phyloP scores from a whole-genome alignment of 2,329 filamentous ascomycete genomes.

The Clarireedia sp. region DNA sequence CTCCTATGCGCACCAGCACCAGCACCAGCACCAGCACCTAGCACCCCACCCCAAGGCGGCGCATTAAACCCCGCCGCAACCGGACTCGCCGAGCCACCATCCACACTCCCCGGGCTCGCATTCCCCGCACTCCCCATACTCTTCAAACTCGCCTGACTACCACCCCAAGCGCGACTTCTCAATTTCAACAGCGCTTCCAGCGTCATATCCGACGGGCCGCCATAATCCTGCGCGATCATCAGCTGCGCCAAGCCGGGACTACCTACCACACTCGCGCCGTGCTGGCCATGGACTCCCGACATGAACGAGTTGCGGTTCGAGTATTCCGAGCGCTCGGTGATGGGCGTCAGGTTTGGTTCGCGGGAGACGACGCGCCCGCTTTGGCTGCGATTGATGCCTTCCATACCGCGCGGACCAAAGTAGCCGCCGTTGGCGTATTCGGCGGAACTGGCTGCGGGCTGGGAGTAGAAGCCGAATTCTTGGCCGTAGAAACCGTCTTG shows the following conservation, averaged over 20 bases:
- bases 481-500: constrained; percentile 91
- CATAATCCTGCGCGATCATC: constrained; percentile 46
- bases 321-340: constrained; percentile 93
- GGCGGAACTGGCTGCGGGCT: constrained; percentile 36
- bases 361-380: constrained; percentile 68
- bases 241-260: constrained; percentile 74
- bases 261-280: constrained; percentile 36
- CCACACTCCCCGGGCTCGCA: constrained; percentile 13
- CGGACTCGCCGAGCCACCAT: constrained; percentile 22
- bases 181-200: constrained; percentile 62
- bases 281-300: constrained; percentile 33
- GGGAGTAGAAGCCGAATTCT: constrained; percentile 93
- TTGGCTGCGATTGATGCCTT: constrained; percentile 51
- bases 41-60: constrained; percentile 3
- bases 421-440: constrained; percentile 74
- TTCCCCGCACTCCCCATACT: constrained; percentile 39
- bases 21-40: neutral
- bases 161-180: constrained; percentile 70
- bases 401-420: constrained; percentile 68
- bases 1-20: constrained; percentile 1
- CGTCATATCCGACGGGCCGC: constrained; percentile 54
- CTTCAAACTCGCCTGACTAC: constrained; percentile 65
- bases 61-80: neutral
- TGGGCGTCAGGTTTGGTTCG: constrained; percentile 90
- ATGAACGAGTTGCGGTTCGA: constrained; percentile 87